Evolutionary conservation across 2,329 filamentous ascomycete genomes (phyloP).

Genomic region (Epichloe bromicola): DNA sequence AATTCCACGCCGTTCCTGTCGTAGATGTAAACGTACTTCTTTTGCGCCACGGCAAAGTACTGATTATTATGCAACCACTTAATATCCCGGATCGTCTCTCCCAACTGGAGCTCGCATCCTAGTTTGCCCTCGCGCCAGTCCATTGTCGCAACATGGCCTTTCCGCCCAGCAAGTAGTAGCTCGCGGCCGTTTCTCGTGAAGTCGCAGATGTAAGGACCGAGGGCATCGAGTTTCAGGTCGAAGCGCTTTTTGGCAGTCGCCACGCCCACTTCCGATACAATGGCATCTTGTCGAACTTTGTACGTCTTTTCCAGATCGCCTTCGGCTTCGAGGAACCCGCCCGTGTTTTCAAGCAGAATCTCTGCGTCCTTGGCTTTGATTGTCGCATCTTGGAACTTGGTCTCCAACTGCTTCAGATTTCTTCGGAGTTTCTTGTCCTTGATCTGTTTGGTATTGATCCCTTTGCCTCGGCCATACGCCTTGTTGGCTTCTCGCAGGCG

Average conservation of each 20-base stretch:
- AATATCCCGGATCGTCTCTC: conserved; percentile 79
- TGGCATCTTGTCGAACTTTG: conserved; percentile 81
- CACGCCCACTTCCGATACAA: conserved; percentile 58
- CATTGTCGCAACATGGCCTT: conserved; percentile 92
- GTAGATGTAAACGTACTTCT: conserved; percentile 95
- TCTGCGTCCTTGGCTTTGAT: conserved; percentile 88
- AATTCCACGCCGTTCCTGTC: conserved; percentile 82
- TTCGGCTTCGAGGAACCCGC: conserved; percentile 81
- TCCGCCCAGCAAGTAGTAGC: conserved; percentile 72
- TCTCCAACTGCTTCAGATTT: conserved; percentile 66
- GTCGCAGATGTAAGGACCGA: conserved; percentile 80
- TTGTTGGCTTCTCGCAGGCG: conserved; percentile 52
- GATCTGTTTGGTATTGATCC: conserved; percentile 58
- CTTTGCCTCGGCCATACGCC: conserved; percentile 72
- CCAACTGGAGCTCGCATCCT: conserved; percentile 80
- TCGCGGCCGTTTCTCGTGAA: conserved; percentile 85
- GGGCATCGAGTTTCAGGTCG: conserved; percentile 66
- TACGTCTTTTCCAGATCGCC: conserved; percentile 82
- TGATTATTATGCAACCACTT: conserved; percentile 93
- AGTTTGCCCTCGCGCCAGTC: conserved; percentile 90
- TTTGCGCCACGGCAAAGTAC: conserved; percentile 88
- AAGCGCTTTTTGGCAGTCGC: conserved; percentile 89
- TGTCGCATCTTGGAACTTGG: conserved; percentile 68
- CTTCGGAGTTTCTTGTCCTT: conserved; percentile 82
- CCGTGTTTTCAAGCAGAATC: conserved; percentile 76